phyloP scores from a whole-genome alignment of 768 basidiomycete genomes.

The Chalciporus chontae region DNA sequence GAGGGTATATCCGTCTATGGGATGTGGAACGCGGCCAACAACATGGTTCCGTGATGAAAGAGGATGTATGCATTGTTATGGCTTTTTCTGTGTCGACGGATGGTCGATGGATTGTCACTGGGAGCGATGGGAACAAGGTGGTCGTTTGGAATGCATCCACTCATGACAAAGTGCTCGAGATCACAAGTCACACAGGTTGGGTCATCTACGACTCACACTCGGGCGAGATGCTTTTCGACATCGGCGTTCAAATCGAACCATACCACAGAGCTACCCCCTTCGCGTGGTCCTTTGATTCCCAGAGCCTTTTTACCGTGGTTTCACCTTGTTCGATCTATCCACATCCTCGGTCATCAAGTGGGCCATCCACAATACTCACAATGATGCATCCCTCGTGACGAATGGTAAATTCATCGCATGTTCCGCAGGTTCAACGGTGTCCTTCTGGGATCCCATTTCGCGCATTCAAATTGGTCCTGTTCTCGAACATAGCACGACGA shows the following conservation, averaged over 20 bases:
- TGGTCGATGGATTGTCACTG: neutral
- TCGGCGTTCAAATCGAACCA: neutral
- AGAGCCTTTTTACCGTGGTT: neutral
- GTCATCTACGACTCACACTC: neutral
- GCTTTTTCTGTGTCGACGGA: neutral
- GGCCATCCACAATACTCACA: neutral
- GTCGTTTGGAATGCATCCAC: neutral
- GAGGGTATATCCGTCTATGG: constrained; percentile 5
- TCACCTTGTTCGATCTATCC: neutral
- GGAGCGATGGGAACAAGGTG: neutral
- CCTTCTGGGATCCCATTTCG: neutral
- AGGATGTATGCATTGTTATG: neutral
- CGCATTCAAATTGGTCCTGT: neutral
- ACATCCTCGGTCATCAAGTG: neutral
- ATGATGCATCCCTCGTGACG: neutral
- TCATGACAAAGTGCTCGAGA: neutral
- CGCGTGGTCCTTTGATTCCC: neutral
- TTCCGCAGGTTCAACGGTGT: neutral
- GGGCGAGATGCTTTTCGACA: neutral
- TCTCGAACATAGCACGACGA: neutral
- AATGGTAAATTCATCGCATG: neutral
- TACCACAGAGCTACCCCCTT: neutral
- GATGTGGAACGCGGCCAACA: neutral
- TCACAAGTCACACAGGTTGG: neutral
- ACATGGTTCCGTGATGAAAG: neutral